Evolutionary conservation across 768 basidiomycete species (phyloP).

Genomic region (Boletus rubropictus): DNA sequence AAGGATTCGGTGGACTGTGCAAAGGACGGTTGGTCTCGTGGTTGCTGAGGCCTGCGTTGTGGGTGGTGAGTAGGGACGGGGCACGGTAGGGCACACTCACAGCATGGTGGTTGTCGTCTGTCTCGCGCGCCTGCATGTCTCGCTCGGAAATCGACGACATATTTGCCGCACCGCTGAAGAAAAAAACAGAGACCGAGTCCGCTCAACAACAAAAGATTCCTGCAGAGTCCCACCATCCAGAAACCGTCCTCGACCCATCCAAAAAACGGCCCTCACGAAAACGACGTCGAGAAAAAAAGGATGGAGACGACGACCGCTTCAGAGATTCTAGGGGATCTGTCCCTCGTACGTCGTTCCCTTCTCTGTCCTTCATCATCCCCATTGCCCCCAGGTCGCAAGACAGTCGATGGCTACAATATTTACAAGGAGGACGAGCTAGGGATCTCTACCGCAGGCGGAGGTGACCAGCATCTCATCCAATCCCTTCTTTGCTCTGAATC

Average conservation of each 20-base stretch:
- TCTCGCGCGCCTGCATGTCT: constrained; percentile 30
- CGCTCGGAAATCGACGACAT: constrained; percentile 85
- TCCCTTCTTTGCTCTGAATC: constrained; percentile 17
- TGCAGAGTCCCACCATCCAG: constrained; percentile 29
- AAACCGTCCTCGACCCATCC: constrained; percentile 68
- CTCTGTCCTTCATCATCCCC: constrained; percentile 8
- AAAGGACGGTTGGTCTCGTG: constrained; percentile 23
- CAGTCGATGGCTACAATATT: constrained; percentile 73
- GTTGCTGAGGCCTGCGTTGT: constrained; percentile 39
- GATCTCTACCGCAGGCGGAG: constrained; percentile 62
- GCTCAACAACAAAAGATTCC: not conserved
- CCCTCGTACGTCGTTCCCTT: constrained; percentile 47
- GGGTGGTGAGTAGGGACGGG: constrained; percentile 1
- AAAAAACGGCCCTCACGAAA: constrained; percentile 29
- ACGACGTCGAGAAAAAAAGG: constrained; percentile 28
- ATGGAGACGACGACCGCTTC: constrained; percentile 45
- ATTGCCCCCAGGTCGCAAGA: constrained; percentile 56
- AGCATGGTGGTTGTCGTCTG: constrained; percentile 26
- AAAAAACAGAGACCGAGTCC: constrained; percentile 28
- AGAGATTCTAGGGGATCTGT: constrained; percentile 69
- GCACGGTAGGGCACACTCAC: constrained; percentile 20
- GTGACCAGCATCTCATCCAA: constrained; percentile 37
- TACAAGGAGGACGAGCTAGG: constrained; percentile 83
- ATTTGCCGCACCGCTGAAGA: constrained; percentile 54
- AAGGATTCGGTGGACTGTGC: constrained; percentile 31